Percentiles rank a stretch among this genome's conserved stretches.
Conservation (phyloP, 768 basidiomycete genomes). For the Gymnopilus dilepis region DNA sequence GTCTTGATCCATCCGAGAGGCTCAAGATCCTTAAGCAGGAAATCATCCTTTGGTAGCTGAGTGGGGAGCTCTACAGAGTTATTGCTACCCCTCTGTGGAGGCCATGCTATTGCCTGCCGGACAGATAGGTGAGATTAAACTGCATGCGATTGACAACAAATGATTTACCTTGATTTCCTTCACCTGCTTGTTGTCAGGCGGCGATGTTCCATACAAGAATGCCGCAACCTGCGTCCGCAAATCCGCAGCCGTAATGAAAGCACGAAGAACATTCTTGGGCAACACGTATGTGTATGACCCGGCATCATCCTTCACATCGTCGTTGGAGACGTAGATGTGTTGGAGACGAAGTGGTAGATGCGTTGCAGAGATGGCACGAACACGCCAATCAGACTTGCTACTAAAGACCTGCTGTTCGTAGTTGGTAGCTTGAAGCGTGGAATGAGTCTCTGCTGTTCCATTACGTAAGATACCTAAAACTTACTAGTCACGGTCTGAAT, state of each 20-base stretch:
- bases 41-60: conserved; percentile 92
- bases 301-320: conserved; percentile 98
- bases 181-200: conserved; percentile 96
- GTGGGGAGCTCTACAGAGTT: conserved; percentile 91
- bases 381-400: conserved; percentile 99
- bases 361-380: conserved; percentile 96
- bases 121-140: neutral
- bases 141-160: neutral
- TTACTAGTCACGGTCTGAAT: conserved; percentile 93
- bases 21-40: conserved; percentile 93
- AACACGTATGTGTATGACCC: conserved; percentile 94
- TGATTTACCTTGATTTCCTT: conserved; percentile 87
- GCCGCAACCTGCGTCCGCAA: conserved; percentile 96
- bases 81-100: conserved; percentile 97
- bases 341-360: conserved; percentile 95
- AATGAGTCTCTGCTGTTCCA: neutral
- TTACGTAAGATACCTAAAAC: conserved; percentile 27
- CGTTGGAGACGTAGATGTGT: conserved; percentile 99
- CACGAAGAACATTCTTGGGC: conserved; percentile 94
- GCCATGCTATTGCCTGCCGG: conserved; percentile 82
- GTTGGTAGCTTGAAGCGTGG: conserved; percentile 69
- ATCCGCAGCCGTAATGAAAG: conserved; percentile 93
- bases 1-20: conserved; percentile 98
- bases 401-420: conserved; percentile 99
- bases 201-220: conserved; percentile 91